Base-by-base conservation (phyloP, 1,284 basidiomycete genomes). In the Malassezia nana region DNA sequence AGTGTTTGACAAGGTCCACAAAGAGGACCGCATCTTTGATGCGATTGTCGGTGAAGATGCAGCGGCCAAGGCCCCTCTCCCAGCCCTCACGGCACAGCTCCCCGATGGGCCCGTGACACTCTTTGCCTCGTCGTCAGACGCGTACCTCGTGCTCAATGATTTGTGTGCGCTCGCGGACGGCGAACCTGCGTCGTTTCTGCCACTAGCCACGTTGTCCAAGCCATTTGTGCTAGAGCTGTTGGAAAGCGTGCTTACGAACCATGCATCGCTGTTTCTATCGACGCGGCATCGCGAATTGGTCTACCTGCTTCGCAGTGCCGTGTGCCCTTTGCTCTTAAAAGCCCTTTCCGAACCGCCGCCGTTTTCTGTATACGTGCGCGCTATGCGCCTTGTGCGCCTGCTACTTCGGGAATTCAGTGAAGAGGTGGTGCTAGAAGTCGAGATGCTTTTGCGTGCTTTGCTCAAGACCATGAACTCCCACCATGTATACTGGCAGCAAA, bases 221-320 rank as follows among this genome's bases (percentile, higher is more conserved):
- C 95, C 92, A 0, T 96, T 96, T 66, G 88, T 89, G 0, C 78
- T 98, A 24, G 92, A 98, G 75, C 78, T 98, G 49, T 87, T 98
- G 52, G 94, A 98, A 77, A 95, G 90, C 67, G 88, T 96, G 4
- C 77, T 98, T 48, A 92, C 89, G 12, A 95, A 94, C 63, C 95
- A 96, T 69, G 85, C 90, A 61, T 81, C 81, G 12, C 80, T 91
- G 0, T 92, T 96, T 69, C 29, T 58, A 16, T 43, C 47, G 28
- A 54, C 25, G 35, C 53, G 59, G 1, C 89, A 89, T 60, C 75
- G 81, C 4, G 89, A 94, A 72, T 79, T 94, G 0, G 80, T 91
- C 18, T 80, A 88, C 28, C 82, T 95, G 16, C 80, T 95, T 0
- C 83, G 82, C 64, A 84, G 89, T 62, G 87, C 89, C 55, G 83